Conservation (phyloP, 257 asterid species). For the Oldenlandia corymbosa region DNA sequence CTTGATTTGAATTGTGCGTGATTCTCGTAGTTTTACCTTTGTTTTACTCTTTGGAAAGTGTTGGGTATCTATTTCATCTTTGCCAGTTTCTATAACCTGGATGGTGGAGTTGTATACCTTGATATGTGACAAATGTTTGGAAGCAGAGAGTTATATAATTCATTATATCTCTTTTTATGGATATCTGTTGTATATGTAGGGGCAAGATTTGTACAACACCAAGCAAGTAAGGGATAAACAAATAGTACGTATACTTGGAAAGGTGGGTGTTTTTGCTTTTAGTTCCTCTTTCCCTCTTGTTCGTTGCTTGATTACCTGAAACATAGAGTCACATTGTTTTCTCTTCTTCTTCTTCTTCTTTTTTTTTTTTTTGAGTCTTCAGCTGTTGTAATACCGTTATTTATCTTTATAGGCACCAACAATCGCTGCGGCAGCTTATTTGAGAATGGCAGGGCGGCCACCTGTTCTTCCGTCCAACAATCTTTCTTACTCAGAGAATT, state of each 20-base stretch:
- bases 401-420: conserved; percentile 77
- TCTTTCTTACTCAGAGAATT: conserved; percentile 93
- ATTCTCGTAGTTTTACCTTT: background rate
- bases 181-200: conserved; percentile 34
- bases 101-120: background rate
- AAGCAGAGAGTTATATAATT: background rate
- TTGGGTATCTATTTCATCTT: background rate
- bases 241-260: conserved; percentile 89
- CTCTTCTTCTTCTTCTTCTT: no score
- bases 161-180: background rate
- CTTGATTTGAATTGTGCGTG: background rate
- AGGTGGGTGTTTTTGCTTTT: conserved; percentile 49
- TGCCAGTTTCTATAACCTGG: background rate
- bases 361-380: background rate
- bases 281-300: conserved; percentile 1
- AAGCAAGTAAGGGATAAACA: conserved; percentile 94
- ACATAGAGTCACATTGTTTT: no score
- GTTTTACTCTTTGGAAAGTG: background rate
- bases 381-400: background rate
- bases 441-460: conserved; percentile 98
- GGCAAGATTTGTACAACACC: conserved; percentile 77
- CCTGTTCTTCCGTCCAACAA: conserved; percentile 94
- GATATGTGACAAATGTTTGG: background rate
- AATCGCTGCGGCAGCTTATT: conserved; percentile 97
- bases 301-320: conserved; percentile 11